Evolutionary conservation across 2,329 filamentous ascomycete genomes (phyloP), one percentile per base, ranked within the genome.

Genomic region (Colletotrichum somersetense): DNA sequence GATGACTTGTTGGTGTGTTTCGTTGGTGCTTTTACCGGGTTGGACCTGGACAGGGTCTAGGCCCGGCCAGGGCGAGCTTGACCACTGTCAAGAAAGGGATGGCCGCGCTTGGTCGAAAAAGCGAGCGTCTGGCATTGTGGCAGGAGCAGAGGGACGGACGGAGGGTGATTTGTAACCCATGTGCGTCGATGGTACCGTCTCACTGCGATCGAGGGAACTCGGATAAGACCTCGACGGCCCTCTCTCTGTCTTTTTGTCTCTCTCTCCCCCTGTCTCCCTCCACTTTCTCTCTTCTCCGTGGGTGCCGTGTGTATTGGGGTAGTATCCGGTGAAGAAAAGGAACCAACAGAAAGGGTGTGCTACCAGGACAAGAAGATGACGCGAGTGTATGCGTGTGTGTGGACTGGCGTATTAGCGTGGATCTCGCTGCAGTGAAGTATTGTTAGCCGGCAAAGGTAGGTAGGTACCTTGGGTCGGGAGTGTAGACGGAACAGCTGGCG

Each of bases 71-170:
- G 35, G 20, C 42, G 33, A 23, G 52, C 26, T 44, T 35, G 26
- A 44, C 40, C 12, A 52, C 38, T 52, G 65, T 52, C 58, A 38
- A 38, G 42, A 3, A 53, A 71, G 68, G 64, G 68, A 71, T 50
- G 61, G 30, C 5, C 35, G 20, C 35, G 40, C 44, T 62, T 38
- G 65, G 20, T 38, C 33, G 44, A 42, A 53, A 20, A 33, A 35
- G 20, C 44, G 50, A n/a, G 35, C 30, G 50, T 42, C 56, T 62
- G 26, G 57, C n/a, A 35, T 33, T 42, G 30, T 42, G 38, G 42
- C 4, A 42, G 26, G 68, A 42, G 14, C 48, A 18, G 50, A 35
- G 20, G 46, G 20, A 48, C n/a, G n/a, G 46, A 23, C 10, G 20
- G 52, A 20, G 30, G n/a, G 30, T 35, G 42, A 46, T 23, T 23